Conservation (phyloP, 805 yeast species). For the Candida adriatica region DNA sequence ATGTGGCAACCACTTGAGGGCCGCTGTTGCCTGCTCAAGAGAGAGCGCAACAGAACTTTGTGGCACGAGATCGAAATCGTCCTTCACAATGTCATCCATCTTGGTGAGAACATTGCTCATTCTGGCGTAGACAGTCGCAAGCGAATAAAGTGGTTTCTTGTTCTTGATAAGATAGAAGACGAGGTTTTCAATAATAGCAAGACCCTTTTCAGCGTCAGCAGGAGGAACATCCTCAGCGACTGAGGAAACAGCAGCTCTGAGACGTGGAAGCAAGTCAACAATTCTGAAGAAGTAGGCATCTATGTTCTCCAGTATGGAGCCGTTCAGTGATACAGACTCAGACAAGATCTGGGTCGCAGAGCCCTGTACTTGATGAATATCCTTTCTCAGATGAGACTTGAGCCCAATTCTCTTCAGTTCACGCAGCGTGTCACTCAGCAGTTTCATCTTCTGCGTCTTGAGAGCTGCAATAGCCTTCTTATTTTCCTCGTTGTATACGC, state of each 20-base stretch:
- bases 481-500: constrained; percentile 57
- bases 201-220: constrained; percentile 65
- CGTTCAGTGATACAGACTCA: constrained; percentile 39
- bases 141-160: constrained; percentile 38
- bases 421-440: constrained; percentile 69
- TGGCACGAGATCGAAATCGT: constrained; percentile 17
- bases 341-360: constrained; percentile 60
- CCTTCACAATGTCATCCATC: constrained; percentile 18
- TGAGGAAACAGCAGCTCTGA: constrained; percentile 56
- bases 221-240: constrained; percentile 71
- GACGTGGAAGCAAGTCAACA: constrained; percentile 73
- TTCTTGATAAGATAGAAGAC: constrained; percentile 49
- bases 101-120: constrained; percentile 16
- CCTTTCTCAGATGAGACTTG: constrained; percentile 56
- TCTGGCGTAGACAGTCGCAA: constrained; percentile 17
- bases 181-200: constrained; percentile 70
- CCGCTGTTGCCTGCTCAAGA: constrained; percentile 8
- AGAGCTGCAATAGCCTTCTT: constrained; percentile 65
- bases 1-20: constrained; percentile 28
- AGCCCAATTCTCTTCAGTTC: constrained; percentile 76
- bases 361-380: constrained; percentile 54
- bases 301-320: constrained; percentile 36
- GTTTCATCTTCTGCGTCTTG: constrained; percentile 72
- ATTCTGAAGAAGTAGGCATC: constrained; percentile 55
- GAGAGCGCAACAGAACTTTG: constrained; percentile 7